Percentiles rank a stretch among this genome's conserved stretches.
These are phyloP conservation scores for Bombardia bombarda DNA, from an alignment of 495 filamentous ascomycete species.

Conservation along the genomic window DNA sequence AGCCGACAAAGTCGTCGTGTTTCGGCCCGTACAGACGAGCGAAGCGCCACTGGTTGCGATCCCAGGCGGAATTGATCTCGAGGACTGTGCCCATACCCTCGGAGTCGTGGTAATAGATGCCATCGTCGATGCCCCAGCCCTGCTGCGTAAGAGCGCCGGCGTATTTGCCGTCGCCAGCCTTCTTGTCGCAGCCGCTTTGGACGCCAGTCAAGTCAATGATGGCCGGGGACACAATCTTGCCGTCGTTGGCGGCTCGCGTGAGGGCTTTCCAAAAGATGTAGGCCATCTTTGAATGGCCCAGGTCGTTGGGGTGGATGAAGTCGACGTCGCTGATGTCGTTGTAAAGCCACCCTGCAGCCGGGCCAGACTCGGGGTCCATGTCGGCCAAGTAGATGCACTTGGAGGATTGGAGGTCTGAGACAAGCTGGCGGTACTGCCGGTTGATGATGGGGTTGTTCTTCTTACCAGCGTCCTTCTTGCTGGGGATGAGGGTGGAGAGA, in stretches of 20 bases:
- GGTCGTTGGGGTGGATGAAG: not conserved
- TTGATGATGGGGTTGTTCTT: conserved; percentile 2
- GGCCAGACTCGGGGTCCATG: not conserved
- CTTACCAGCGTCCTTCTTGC: not conserved
- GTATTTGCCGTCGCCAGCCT: not conserved
- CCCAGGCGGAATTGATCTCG: conserved; percentile 2
- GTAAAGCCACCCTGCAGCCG: not conserved
- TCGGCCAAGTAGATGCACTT: conserved; percentile 3
- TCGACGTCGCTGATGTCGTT: not conserved
- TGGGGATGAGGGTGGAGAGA: conserved; percentile 2
- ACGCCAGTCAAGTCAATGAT: not conserved
- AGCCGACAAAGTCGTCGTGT: conserved; percentile 8
- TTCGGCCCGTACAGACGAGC: conserved; percentile 10
- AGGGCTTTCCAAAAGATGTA: not conserved
- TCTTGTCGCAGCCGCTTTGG: not conserved
- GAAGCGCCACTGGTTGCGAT: conserved; percentile 17
- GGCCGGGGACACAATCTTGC: not conserved
- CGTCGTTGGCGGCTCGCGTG: not conserved
- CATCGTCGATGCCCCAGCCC: conserved; percentile 3
- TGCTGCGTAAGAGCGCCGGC: not conserved
- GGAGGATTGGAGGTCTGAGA: not conserved
- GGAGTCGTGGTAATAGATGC: conserved; percentile 4
- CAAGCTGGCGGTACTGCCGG: conserved; percentile 1
- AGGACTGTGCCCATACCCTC: conserved; percentile 1
- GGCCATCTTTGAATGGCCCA: not conserved